Evolutionary conservation across 192 early-diverging fungal genomes (phyloP), one percentile per base, ranked within the genome.

Genomic region (Oehlia diaphana): DNA sequence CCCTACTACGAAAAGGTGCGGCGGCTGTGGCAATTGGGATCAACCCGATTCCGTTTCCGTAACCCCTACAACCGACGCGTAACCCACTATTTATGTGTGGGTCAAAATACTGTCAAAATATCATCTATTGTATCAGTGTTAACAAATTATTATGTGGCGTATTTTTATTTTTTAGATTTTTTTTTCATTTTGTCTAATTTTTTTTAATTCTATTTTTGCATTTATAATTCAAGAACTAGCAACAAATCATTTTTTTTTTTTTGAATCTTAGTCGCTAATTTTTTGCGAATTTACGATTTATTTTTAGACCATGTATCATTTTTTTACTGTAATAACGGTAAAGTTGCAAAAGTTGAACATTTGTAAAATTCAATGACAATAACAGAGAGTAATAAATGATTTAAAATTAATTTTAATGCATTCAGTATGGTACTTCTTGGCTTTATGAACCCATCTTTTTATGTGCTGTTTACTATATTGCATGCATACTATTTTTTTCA

Each of bases 311-410:
- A 64, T 64, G 63, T 64, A 64, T 64, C 63, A 64, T 64, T 64
- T 64, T 23, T 64, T 64, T 64, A 64, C 63, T 64, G 63, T 64
- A 64, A 64, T 64, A 64, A 64, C 63, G 63, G 63, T 64, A n/a
- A 64, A 64, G 63, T 64, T 64, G 63, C 63, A 64, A 64, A 31
- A 64, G 63, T 64, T 64, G n/a, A 64, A 64, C 63, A 64, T 64
- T 64, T 64, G 63, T 31, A 31, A 37, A 37, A 37, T 37, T 37
- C 35, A 37, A 37, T 37, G 35, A 37, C 35, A 37, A 37, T 37
- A 63, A 63, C 63, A 63, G 63, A 63, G 9, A 63, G 63, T 63
- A 63, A 63, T 63, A 63, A 63, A 63, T 63, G n/a, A 63, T 63
- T 63, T 63, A 63, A 63, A 63, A 63, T 63, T 63, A 63, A 63